Conservation (phyloP, 495 filamentous ascomycete species). For the Astrothelium macrocarpum region DNA sequence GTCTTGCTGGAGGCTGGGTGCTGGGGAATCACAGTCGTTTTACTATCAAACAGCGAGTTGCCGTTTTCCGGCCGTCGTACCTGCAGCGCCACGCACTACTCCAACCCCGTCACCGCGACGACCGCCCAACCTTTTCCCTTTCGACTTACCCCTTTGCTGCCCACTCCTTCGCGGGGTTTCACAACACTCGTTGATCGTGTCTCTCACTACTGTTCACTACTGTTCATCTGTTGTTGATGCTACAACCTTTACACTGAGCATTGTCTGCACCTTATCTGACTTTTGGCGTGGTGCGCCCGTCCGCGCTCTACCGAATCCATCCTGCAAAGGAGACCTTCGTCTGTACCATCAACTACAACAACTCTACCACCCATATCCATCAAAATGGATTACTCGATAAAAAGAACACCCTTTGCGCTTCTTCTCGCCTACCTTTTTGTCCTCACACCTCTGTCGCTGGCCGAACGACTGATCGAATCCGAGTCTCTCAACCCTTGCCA, state of each 20-base stretch:
- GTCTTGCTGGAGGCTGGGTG: neutral
- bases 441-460: constrained; percentile 22
- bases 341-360: neutral
- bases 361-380: neutral
- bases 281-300: neutral
- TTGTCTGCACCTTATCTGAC: neutral
- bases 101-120: constrained; percentile 5
- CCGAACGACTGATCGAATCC: constrained; percentile 30
- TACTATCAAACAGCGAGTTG: too few relatives aligned
- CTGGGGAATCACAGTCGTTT: neutral
- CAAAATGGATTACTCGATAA: constrained; percentile 22
- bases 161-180: neutral
- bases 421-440: constrained; percentile 18
- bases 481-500: constrained; percentile 35
- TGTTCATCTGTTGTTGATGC: neutral
- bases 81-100: constrained; percentile 6
- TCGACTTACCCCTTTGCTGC: neutral
- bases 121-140: neutral
- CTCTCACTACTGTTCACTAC: neutral
- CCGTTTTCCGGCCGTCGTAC: neutral
- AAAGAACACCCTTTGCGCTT: constrained; percentile 15
- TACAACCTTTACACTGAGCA: neutral
- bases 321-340: neutral
- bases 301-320: neutral
- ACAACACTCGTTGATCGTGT: neutral